Evolutionary conservation across 78 protist species (phyloP).

Genomic region (Chrysochromulina tobinii): DNA sequence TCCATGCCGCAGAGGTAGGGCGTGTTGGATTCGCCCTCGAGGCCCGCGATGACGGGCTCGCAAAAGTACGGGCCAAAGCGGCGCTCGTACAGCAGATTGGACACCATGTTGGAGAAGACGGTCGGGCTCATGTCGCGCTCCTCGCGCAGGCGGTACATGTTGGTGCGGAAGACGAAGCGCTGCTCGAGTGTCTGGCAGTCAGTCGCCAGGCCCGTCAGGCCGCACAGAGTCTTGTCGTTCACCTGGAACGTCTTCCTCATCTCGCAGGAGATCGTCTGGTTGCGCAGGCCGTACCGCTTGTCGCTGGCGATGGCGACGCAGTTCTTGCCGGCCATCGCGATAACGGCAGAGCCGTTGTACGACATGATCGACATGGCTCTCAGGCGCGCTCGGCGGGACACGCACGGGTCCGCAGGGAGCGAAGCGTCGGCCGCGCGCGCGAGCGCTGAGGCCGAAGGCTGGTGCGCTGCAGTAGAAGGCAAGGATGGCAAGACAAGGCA

Average conservation of each 20-base stretch:
- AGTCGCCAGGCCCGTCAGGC: conserved; percentile 11
- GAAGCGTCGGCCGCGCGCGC: too few species aligned
- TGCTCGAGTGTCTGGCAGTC: conserved; percentile 15
- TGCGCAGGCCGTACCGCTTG: neutral
- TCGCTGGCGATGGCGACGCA: conserved; percentile 34
- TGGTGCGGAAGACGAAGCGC: neutral
- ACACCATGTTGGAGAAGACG: neutral
- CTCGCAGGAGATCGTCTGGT: neutral
- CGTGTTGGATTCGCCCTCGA: neutral
- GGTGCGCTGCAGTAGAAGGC: too few species aligned
- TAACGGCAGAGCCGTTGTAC: conserved; percentile 18
- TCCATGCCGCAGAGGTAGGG: conserved; percentile 7
- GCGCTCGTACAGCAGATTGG: neutral
- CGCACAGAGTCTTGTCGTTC: neutral
- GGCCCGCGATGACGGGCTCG: conserved; percentile 32
- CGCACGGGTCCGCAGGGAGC: too few species aligned
- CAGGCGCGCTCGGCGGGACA: too few species aligned
- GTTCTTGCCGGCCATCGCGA: conserved; percentile 38
- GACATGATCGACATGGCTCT: neutral
- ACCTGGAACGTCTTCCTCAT: neutral
- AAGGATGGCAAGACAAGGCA: too few species aligned
- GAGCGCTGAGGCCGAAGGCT: too few species aligned
- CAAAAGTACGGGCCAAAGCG: conserved; percentile 8
- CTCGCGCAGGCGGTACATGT: conserved; percentile 31
- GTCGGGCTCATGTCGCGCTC: conserved; percentile 12